Conservation (phyloP, 2,329 filamentous ascomycete genomes). For the Talaromyces sp. region DNA sequence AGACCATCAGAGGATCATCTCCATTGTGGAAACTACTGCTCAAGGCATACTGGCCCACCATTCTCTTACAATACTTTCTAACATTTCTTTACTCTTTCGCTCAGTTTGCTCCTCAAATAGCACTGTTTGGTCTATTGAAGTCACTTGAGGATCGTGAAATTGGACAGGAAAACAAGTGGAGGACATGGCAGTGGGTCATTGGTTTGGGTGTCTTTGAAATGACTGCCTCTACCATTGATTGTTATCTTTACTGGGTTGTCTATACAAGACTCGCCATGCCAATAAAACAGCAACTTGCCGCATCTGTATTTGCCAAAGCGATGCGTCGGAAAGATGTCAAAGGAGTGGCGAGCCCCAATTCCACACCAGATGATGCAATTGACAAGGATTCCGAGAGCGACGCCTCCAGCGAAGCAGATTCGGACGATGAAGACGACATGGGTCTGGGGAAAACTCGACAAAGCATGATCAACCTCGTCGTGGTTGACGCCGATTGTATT, state of each 20-base stretch:
- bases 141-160: conserved; percentile 54
- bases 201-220: conserved; percentile 57
- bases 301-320: conserved; percentile 68
- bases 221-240: conserved; percentile 52
- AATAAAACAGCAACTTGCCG: conserved; percentile 62
- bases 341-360: conserved; percentile 41
- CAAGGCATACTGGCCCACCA: conserved; percentile 49
- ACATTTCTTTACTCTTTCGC: conserved; percentile 50
- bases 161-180: conserved; percentile 44
- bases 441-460: conserved; percentile 55
- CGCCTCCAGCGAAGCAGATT: conserved; percentile 26
- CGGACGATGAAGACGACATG: conserved; percentile 31
- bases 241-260: conserved; percentile 60
- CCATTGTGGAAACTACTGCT: conserved; percentile 58
- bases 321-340: conserved; percentile 72
- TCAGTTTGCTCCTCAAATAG: conserved; percentile 63
- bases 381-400: conserved; percentile 29
- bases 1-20: conserved; percentile 24
- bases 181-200: conserved; percentile 61
- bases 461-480: conserved; percentile 69
- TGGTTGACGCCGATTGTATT: conserved; percentile 67
- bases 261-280: conserved; percentile 58
- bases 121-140: conserved; percentile 59
- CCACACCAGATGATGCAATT: conserved; percentile 25
- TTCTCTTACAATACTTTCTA: conserved; percentile 56